Percentiles rank a stretch among this genome's conserved stretches.
Conservation (phyloP, 2,329 filamentous ascomycete genomes). For the Lasiodiplodia gonubiensis region DNA sequence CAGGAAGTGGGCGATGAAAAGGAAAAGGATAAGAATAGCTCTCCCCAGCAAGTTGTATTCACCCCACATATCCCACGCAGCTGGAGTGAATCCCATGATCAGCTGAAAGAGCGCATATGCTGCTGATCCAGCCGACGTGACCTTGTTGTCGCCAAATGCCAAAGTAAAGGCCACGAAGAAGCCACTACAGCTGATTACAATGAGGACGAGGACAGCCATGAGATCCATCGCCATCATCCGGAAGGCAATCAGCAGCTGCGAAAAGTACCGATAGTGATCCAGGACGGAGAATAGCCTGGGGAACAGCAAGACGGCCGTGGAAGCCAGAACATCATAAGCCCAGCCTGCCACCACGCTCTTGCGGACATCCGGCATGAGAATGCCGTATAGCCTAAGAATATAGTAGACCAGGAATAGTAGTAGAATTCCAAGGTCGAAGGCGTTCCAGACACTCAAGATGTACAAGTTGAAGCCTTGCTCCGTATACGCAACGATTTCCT, state of each 20-base stretch:
- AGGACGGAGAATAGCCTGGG: constrained; percentile 91
- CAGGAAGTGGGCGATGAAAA: constrained; percentile 94
- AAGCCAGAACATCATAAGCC: constrained; percentile 92
- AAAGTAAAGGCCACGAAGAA: constrained; percentile 95
- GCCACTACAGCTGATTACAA: constrained; percentile 86
- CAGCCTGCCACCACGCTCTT: constrained; percentile 75
- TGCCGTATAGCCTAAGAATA: constrained; percentile 84
- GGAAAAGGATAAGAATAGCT: constrained; percentile 75
- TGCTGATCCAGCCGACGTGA: constrained; percentile 70
- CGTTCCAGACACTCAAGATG: constrained; percentile 97
- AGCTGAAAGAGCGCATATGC: constrained; percentile 93
- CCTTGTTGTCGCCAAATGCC: constrained; percentile 72
- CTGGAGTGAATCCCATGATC: constrained; percentile 93
- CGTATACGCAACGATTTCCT: constrained; percentile 94
- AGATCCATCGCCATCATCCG: constrained; percentile 92
- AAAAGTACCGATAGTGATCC: constrained; percentile 96
- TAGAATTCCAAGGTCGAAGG: constrained; percentile 90
- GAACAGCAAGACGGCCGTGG: constrained; percentile 86
- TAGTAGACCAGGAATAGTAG: constrained; percentile 88
- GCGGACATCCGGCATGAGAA: constrained; percentile 76
- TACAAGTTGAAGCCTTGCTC: constrained; percentile 89
- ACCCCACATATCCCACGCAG: constrained; percentile 89
- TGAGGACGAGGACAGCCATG: constrained; percentile 80
- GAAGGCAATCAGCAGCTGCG: constrained; percentile 91
- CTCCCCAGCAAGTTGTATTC: constrained; percentile 81